phyloP scores from a whole-genome alignment of 768 basidiomycete genomes.

The Leucocoprinus birnbaumii region DNA sequence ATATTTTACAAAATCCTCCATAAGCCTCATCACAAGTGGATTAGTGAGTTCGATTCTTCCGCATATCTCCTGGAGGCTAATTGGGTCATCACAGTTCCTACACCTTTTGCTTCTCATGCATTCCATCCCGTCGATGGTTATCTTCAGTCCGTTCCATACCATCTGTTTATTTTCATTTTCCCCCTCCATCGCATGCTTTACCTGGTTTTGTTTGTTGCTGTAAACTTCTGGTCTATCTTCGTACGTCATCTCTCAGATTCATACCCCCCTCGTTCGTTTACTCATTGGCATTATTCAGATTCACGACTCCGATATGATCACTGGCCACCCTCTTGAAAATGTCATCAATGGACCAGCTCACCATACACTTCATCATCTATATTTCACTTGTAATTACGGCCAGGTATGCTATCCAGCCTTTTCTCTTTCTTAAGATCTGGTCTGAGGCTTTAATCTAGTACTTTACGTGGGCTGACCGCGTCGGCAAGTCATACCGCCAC shows the following conservation, averaged over 20 bases:
- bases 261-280: neutral
- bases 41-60: slow-evolving; percentile 53
- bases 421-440: neutral
- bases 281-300: slow-evolving; percentile 49
- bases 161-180: slow-evolving; percentile 86
- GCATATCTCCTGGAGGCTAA: slow-evolving; percentile 6
- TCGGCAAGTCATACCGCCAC: slow-evolving; percentile 84
- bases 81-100: slow-evolving; percentile 63
- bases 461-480: slow-evolving; percentile 92
- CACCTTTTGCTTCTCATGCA: slow-evolving; percentile 95
- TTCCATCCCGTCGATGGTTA: slow-evolving; percentile 98
- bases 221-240: slow-evolving; percentile 94
- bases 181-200: slow-evolving; percentile 86
- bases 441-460: slow-evolving; percentile 53
- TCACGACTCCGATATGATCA: slow-evolving; percentile 99
- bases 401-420: slow-evolving; percentile 50
- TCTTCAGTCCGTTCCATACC: slow-evolving; percentile 92
- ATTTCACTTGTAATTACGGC: slow-evolving; percentile 96
- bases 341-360: slow-evolving; percentile 98
- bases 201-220: slow-evolving; percentile 82
- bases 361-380: slow-evolving; percentile 94
- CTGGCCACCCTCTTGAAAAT: slow-evolving; percentile 82
- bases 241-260: slow-evolving; percentile 39
- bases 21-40: slow-evolving; percentile 99
- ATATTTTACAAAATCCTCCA: slow-evolving; percentile 86